These are phyloP conservation scores for Alopecurus myosuroides DNA, from an alignment of 176 grass and related monocot species.

Conservation along the genomic window DNA sequence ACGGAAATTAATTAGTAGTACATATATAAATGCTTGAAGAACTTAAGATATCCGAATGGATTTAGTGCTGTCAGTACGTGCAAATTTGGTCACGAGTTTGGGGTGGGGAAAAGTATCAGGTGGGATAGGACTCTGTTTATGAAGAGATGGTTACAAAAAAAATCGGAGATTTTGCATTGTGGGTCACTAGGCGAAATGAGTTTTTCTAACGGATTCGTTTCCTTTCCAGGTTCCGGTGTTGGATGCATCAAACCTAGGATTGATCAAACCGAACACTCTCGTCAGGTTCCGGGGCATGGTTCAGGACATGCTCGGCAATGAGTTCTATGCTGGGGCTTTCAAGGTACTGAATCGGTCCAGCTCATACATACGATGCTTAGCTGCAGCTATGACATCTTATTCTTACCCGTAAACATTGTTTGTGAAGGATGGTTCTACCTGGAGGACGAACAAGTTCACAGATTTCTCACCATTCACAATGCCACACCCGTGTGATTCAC, in stretches of 20 bases:
- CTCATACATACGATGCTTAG: not conserved
- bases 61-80: not conserved
- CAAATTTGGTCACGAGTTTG: not conserved
- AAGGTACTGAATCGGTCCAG: slow-evolving; percentile 33
- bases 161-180: not conserved
- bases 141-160: too few species aligned
- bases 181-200: not conserved
- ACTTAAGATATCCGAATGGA: not conserved
- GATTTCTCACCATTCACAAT: slow-evolving; percentile 61
- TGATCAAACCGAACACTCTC: slow-evolving; percentile 86
- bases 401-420: not conserved
- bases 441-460: slow-evolving; percentile 89
- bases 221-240: slow-evolving; percentile 66
- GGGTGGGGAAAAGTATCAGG: not conserved
- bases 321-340: slow-evolving; percentile 80
- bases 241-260: slow-evolving; percentile 50
- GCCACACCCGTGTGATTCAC: slow-evolving; percentile 54
- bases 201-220: too few species aligned
- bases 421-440: slow-evolving; percentile 69
- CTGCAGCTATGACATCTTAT: not conserved
- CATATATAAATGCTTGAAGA: not conserved
- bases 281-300: slow-evolving; percentile 85
- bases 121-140: not conserved
- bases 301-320: slow-evolving; percentile 95
- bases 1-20: not conserved